These are phyloP conservation scores for Brassica incana DNA, from an alignment of 345 rosid species.

Conservation along the genomic window DNA sequence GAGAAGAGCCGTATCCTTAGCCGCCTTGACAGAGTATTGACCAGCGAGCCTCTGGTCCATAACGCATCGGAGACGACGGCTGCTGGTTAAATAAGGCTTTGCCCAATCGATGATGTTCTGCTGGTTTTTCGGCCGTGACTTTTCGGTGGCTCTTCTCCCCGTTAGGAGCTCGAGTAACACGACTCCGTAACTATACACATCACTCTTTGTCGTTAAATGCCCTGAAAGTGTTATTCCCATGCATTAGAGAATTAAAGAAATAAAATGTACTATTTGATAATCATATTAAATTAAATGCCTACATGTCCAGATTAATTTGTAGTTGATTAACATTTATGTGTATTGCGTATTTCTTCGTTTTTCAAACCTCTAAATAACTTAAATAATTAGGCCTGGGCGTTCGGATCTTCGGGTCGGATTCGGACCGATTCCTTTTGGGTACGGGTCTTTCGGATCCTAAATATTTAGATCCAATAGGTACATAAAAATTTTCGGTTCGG, in stretches of 20 bases:
- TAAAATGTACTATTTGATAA: background rate
- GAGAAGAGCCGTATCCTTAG: conserved; percentile 65
- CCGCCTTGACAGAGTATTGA: conserved; percentile 87
- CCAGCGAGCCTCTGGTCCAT: conserved; percentile 79
- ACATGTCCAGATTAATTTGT: background rate
- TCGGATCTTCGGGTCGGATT: no score
- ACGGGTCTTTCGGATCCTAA: no score
- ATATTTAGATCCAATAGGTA: no score
- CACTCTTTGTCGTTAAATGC: conserved; percentile 86
- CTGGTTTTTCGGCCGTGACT: conserved; percentile 62
- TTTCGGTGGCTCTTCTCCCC: conserved; percentile 82
- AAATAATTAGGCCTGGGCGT: background rate
- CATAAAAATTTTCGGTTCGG: no score
- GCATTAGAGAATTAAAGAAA: background rate
- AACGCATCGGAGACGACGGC: conserved; percentile 65
- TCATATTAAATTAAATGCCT: background rate
- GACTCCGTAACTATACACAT: conserved; percentile 88
- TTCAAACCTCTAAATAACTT: background rate
- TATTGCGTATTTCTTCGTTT: background rate
- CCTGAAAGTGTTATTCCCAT: conserved; percentile 47
- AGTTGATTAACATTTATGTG: background rate
- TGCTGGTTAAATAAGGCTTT: conserved; percentile 69
- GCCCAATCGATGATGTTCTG: conserved; percentile 85
- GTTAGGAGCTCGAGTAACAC: conserved; percentile 82
- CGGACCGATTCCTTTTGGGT: no score